Percentiles rank a stretch among this genome's conserved stretches.
Conservation (phyloP, 2,329 filamentous ascomycete genomes). For the Didymella keratinophila region DNA sequence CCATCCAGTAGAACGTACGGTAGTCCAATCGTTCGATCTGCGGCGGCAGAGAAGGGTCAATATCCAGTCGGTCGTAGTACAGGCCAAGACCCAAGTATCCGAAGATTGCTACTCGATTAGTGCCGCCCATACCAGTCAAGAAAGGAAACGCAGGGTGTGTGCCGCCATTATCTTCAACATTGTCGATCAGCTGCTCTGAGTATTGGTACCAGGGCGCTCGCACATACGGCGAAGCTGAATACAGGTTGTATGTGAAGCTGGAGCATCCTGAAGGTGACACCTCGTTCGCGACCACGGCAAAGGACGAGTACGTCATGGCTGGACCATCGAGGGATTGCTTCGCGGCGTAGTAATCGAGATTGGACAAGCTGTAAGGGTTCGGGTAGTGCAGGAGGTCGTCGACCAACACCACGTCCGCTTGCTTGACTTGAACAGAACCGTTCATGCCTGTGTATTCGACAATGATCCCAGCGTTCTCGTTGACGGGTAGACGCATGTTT, state of each 20-base stretch:
- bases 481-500: constrained; percentile 64
- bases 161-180: constrained; percentile 67
- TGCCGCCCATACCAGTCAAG: constrained; percentile 73
- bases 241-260: constrained; percentile 71
- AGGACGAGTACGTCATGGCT: constrained; percentile 77
- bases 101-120: constrained; percentile 71
- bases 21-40: constrained; percentile 69
- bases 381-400: constrained; percentile 70
- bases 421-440: constrained; percentile 70
- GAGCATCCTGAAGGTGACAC: constrained; percentile 72
- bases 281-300: constrained; percentile 71
- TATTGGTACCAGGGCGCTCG: constrained; percentile 74
- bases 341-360: constrained; percentile 74
- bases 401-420: constrained; percentile 73
- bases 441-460: constrained; percentile 73
- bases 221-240: constrained; percentile 69
- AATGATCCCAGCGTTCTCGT: constrained; percentile 65
- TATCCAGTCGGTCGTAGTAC: constrained; percentile 65
- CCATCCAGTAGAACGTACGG: constrained; percentile 72
- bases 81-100: constrained; percentile 72
- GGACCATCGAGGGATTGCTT: constrained; percentile 73
- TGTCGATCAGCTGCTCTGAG: constrained; percentile 72
- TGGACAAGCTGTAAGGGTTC: constrained; percentile 62
- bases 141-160: constrained; percentile 76
- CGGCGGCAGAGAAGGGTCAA: constrained; percentile 68